Base-by-base conservation (phyloP, 2,329 filamentous ascomycete species). In the Alternaria sp. region DNA sequence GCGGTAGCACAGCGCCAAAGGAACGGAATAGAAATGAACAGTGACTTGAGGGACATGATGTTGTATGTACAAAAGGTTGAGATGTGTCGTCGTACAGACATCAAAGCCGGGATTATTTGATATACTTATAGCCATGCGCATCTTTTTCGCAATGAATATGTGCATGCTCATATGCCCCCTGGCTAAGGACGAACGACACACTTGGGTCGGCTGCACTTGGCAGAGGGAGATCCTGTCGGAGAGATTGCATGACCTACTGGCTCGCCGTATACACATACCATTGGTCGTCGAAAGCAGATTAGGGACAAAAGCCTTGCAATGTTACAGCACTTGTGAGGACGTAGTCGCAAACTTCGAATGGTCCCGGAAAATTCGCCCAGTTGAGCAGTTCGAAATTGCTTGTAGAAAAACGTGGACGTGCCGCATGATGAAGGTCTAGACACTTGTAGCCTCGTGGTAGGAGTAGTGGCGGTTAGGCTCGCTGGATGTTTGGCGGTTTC, bases 281-380 rank as follows among this genome's bases (percentile, higher is more conserved):
- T 72, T 75, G 66, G 68, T 16, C 24, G 38, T 51, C 5, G 22
- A 6, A 26, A 34, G 47, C 41, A 64, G 58, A 67, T 67, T 65
- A 62, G 60, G 59, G 61, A 57, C 18, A 30, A 47, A 66, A 63
- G 63, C 64, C 67, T 64, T 59, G 65, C 55, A 44, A 42, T 52
- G 67, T 71, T 72, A 57, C 67, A 73, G 57, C 47, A 54, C 51
- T 64, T 57, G 52, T 18, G 44, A 44, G 48, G 46, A 53, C 44
- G 56, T 59, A 39, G 32, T 55, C 48, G 42, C 55, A 49, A 48
- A 51, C 41, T 44, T 63, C 60, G 49, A 64, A 59, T 41, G 34
- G 34, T 46, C 24, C 51, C 69, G 69, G 72, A 53, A 69, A 62
- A 69, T 65, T 65, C 63, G 46, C 72, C 72, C 48, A 70, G 66